Evolutionary conservation across 306 rosid species (phyloP), one percentile per base, ranked within the genome.

Genomic region (Lotus japonicus): DNA sequence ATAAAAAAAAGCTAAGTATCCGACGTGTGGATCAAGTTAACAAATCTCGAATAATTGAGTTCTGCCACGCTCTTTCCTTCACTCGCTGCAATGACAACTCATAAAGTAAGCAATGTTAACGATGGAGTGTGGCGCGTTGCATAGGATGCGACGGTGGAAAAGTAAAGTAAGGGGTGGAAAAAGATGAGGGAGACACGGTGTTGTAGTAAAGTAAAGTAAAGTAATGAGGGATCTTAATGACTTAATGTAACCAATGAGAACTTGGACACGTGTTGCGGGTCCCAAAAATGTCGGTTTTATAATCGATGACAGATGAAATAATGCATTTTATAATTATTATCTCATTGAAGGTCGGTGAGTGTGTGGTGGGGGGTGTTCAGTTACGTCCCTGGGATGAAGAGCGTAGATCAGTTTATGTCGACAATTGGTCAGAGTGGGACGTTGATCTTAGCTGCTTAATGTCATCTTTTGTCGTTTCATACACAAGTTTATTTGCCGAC

Each of bases 21-120:
- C 50, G 77, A 73, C 77, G 71, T 63, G 71, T 63, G 35, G 31
- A 62, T 62, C 28, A 72, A 72, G 77, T 51, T 73, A 53, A 15
- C 7, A 41, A 26, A 3, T 9, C 13, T 16, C 7, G 5, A 12
- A 10, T 4, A 4, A 31, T 16, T 66, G 21, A 35, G 45, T 6
- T 48, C 35, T 9, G 3, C 19, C 77, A 73, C 77, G 71, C 77
- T 49, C 71, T 26, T 1, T 31, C 36, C 7, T 31, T 31, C 36
- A 31, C 36, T 0, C 36, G 36, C 36, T 31, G 7, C 4, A 26
- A 26, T 26, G 31, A 3, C 31, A 26, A 26, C 36, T 31, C 36
- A 31, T 31, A 31, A 31, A 5, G 7, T 5, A 1, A 5, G 5
- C 36, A 31, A 5, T 31, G 36, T 31, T 5, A 5, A 31, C 1